Base-by-base conservation (phyloP, 345 rosid genomes). In the Corchorus olitorius region DNA sequence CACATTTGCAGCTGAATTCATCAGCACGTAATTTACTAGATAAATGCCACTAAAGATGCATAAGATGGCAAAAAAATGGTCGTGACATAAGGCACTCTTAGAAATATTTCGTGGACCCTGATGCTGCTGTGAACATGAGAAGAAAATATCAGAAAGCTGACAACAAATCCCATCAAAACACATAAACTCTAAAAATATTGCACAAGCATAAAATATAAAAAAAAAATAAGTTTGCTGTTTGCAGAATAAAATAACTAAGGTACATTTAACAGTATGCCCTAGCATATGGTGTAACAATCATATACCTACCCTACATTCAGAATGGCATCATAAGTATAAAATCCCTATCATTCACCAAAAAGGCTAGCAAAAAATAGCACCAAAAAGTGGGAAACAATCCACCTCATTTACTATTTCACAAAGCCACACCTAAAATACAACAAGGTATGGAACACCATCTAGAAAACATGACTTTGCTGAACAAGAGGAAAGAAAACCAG, bases 1-100 rank as follows among this genome's bases (percentile, higher is more conserved):
- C 71, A 90, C 89, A 80, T 82, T 92, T 68, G 98, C 97, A 41
- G 98, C 94, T 41, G 98, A 86, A 76, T 75, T 90, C 93, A 94
- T 87, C 80, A 94, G 91, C 75, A 89, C 87, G 76, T 84, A 91
- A 81, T 87, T 91, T 73, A 86, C 96, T 82, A 94, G 79, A 81
- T 78, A 86, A 81, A 92, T 87, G 80, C 93, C 88, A 65, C 96
- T 85, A 82, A 92, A 97, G 81, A 83, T 78, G 72, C 94, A 85
- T 74, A 87, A 69, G 80, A 88, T 90, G 81, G 97, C 88, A 62
- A 92, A 82, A 77, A 97, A 83, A 82, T 94, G 98, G 78, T 91
- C 76, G 61, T 88, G 88, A 76, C 89, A 91, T 79, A 86, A 81
- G 81, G 88, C 84, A 83, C 81, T 86, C 88, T 87, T 87, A 35